Base-by-base conservation (phyloP, 2,329 filamentous ascomycete species). In the Xenoacremonium recifei region DNA sequence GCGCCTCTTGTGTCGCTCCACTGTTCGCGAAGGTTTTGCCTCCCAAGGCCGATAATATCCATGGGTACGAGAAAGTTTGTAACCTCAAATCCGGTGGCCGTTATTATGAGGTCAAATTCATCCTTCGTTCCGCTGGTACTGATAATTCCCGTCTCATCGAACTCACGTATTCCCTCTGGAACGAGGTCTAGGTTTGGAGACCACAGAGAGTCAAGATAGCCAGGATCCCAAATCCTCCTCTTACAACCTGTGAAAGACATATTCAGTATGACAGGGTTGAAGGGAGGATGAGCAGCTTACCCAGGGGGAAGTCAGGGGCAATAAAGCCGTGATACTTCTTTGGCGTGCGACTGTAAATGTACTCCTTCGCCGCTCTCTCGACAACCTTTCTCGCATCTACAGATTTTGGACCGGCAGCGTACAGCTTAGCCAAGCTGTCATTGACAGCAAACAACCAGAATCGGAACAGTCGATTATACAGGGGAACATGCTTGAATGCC, bases 221-320 rank as follows among this genome's bases (percentile, higher is more conserved):
- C 39, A 6, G 60, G 53, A 31, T 63, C 62, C 17, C 50, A 57
- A 37, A 63, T 58, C 7, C 57, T 48, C 7, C 61, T 44, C 51
- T 62, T 63, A 46, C 60, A 64, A 3, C 42, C 38, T 40, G 6
- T 4, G 13, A 12, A 13, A 15, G 2, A 10, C 16, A 6, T 19
- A 17, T 13, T n/a, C n/a, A n/a, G n/a, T n/a, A n/a, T n/a, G n/a
- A n/a, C 4, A 29, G 5, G 29, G n/a, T 10, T 20, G 1, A 2
- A 16, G 13, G 27, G 11, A 3, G 9, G 19, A 23, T 30, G 3
- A 13, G 3, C 9, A 34, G n/a, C 35, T 4, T 21, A 6, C 59
- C 61, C 1, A 62, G 36, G 0, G 54, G 51, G 23, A 58, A 61
- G 3, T 52, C 35, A 0, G 60, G 60, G 7, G 59, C 47, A 5